Base-by-base conservation (phyloP, 305 asterid genomes). In the Lippia alba region DNA sequence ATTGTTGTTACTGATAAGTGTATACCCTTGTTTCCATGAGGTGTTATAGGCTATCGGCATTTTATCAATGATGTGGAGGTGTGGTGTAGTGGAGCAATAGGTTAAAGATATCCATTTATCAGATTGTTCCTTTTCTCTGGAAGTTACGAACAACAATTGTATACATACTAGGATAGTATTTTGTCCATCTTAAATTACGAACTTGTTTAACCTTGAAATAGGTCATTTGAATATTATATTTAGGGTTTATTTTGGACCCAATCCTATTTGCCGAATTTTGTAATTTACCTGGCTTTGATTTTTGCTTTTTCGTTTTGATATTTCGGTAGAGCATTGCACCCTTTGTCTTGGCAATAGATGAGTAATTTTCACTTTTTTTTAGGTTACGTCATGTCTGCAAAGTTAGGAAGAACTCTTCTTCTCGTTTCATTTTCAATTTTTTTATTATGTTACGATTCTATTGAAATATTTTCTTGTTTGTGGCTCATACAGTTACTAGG, bases 231-330 rank as follows among this genome's bases (percentile, higher is more conserved):
- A 57, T 75, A 41, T 56, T n/a, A 24, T 32, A 36, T n/a, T 34
- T 30, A 45, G 30, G 54, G 12, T 18, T 30, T 58, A 50, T 16
- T 17, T 44, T 61, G 74, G 56, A 33, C 34, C 49, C 56, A 10
- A 16, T 30, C 32, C 74, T 46, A 48, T 72, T 44, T 19, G 63
- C 46, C 40, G 53, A 17, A 51, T 56, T 41, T 46, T 17, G 8
- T 40, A 30, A 39, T 50, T 36, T 44, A 58, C 20, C 53, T 57
- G 32, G 36, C 32, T 17, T 7, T 56, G 39, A 20, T 57, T 39
- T 19, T 46, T 58, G 34, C 56, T 58, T 67, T 56, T 65, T 44
- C 64, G 58, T 62, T 36, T 11, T 54, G 55, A 20, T 61, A 51
- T 61, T 67, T 46, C 56, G n/a, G 44, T 63, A 15, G 30, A 58